These are phyloP conservation scores for Petunia hybrid DNA, from an alignment of 305 asterid genomes.

Conservation along the genomic window DNA sequence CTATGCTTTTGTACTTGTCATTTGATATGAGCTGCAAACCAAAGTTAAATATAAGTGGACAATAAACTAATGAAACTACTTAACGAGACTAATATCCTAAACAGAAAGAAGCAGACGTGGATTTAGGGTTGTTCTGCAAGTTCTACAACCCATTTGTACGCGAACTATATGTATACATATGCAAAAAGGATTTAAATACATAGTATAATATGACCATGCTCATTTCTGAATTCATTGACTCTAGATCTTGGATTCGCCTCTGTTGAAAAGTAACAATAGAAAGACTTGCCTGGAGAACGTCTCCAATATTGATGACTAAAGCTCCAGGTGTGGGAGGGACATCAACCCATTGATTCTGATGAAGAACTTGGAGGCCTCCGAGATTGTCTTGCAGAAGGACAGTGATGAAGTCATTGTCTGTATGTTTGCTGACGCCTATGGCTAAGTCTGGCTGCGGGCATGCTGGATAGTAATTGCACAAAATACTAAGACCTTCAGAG, in stretches of 20 bases:
- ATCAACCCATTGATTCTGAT: too few relatives aligned
- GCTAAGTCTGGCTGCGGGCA: constrained; percentile 69
- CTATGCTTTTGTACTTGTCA: constrained; percentile 38
- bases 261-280: too few relatives aligned
- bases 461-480: constrained; percentile 60
- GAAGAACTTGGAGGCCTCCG: constrained; percentile 56
- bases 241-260: too few relatives aligned
- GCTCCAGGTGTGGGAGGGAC: constrained; percentile 51
- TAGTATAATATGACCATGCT: too few relatives aligned
- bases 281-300: constrained; percentile 57
- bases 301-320: constrained; percentile 59
- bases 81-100: too few relatives aligned
- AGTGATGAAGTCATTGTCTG: constrained; percentile 55
- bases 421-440: constrained; percentile 54
- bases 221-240: background rate
- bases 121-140: too few relatives aligned
- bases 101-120: too few relatives aligned
- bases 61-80: too few relatives aligned
- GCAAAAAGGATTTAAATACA: too few relatives aligned
- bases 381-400: constrained; percentile 55
- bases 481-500: constrained; percentile 49
- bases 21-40: background rate
- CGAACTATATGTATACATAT: too few relatives aligned
- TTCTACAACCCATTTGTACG: too few relatives aligned
- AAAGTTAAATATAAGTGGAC: background rate